phyloP scores from a whole-genome alignment of 805 yeast genomes.

The Metschnikowia corniflorae region DNA sequence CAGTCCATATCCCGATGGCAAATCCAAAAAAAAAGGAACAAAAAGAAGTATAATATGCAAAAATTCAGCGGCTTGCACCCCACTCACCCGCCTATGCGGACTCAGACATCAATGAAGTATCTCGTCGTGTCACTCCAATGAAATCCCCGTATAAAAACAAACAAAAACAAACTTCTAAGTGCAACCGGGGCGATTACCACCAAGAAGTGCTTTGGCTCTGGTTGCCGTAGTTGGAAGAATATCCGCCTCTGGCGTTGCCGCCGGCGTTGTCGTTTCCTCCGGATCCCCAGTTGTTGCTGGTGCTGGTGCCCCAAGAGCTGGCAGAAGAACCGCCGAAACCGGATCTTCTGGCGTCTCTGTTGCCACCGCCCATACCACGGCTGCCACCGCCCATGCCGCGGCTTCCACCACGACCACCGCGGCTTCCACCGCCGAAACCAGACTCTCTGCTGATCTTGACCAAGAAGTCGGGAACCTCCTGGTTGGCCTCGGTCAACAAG shows the following conservation, averaged over 20 bases:
- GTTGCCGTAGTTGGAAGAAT: conserved; percentile 33
- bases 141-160: conserved; percentile 12
- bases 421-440: conserved; percentile 41
- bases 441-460: conserved; percentile 76
- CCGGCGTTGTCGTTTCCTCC: conserved; percentile 22
- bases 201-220: conserved; percentile 35
- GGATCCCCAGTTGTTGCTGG: conserved; percentile 18
- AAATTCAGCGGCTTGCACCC: conserved; percentile 15
- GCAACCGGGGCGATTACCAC: conserved; percentile 36
- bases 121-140: conserved; percentile 4
- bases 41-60: conserved; percentile 18
- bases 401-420: conserved; percentile 42
- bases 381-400: conserved; percentile 51
- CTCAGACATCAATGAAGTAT: conserved; percentile 13
- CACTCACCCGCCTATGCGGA: conserved; percentile 15
- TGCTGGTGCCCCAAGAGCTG: conserved; percentile 19
- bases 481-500: conserved; percentile 91
- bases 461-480: conserved; percentile 92
- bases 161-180: conserved; percentile 1
- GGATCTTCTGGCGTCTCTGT: conserved; percentile 51
- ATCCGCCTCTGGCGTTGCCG: conserved; percentile 27
- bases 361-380: conserved; percentile 26
- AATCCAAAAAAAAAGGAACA: conserved; percentile 17
- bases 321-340: conserved; percentile 32
- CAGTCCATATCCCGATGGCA: conserved; percentile 17